Conservation (phyloP, 2,329 filamentous ascomycete genomes). For the Septoria petroselini region DNA sequence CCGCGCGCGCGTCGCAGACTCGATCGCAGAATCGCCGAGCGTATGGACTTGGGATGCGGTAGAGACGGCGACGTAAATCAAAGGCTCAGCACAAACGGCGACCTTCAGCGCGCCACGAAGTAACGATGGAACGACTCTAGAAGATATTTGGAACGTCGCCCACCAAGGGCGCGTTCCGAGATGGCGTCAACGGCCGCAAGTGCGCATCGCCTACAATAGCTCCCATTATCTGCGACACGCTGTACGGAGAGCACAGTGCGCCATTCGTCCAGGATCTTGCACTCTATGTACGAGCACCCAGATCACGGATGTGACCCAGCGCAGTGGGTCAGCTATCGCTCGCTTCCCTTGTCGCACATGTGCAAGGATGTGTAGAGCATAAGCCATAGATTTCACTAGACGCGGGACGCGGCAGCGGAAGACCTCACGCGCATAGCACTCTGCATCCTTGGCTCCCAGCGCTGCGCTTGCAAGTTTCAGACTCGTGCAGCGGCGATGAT, state of each 20-base stretch:
- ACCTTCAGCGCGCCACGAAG: conserved; percentile 3
- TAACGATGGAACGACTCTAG: conserved; percentile 2
- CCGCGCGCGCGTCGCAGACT: not conserved
- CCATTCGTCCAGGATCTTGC: not conserved
- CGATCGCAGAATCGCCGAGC: not conserved
- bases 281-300: conserved; percentile 1
- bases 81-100: not conserved
- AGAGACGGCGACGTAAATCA: not conserved
- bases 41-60: not conserved
- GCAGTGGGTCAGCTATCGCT: not conserved
- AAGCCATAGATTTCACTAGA: not conserved
- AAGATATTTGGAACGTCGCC: conserved; percentile 3
- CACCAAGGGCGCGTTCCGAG: not conserved
- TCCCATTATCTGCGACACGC: not conserved
- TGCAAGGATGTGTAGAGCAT: not conserved
- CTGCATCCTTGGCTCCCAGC: no score
- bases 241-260: not conserved
- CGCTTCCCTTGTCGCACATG: not conserved
- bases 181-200: no score
- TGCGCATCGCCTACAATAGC: no score
- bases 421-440: not conserved
- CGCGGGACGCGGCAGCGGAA: not conserved
- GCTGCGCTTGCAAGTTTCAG: not conserved
- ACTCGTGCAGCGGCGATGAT: not conserved
- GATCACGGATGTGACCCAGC: not conserved